Evolutionary conservation across 805 yeast species (phyloP), one percentile per base, ranked within the genome.

Genomic region (Sugiyamaella floridensis): DNA sequence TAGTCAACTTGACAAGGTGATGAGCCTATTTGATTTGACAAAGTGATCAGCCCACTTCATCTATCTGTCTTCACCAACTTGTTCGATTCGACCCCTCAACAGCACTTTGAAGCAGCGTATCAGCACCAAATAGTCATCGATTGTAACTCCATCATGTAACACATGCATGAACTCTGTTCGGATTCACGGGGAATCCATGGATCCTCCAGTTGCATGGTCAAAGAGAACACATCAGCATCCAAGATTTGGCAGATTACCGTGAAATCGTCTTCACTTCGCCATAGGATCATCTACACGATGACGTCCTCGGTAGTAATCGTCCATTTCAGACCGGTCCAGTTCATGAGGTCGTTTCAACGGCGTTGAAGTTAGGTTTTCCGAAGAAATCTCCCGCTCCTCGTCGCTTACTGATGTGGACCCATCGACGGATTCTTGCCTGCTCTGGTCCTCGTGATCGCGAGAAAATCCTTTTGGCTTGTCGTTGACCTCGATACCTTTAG

Each of bases 401-500:
- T 22, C 11, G 44, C 14, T 11, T 4, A 4, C 29, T 16, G 4
- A 4, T 11, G 16, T 9, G 14, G 34, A 15, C 32, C 9, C 14
- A 12, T 11, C 29, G 15, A 32, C 20, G 28, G 42, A 14, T 22
- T 37, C 16, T 28, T 19, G 18, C 20, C 37, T 19, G n/a, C 40
- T 20, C 12, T 22, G 26, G 6, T 22, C 15, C 54, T 11, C n/a
- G n/a, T n/a, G 32, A 18, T 29, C 41, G 18, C 40, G 40, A 15
- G 26, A 37, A 34, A 26, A 29, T 4, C 6, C 26, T 5, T 4
- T 16, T 34, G 49, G 19, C 14, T 43, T 40, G 32, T 56, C 49
- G 37, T 55, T 51, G 20, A 48, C 45, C 34, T 48, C 53, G 26
- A 40, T 57, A 2, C 66, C 65, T 18, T 58, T 57, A 14, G 43